Percentiles rank a stretch among this genome's conserved stretches.
Evolutionary conservation across 2,329 filamentous ascomycete genomes (phyloP).

Genomic region (Incumbomyces lentus): DNA sequence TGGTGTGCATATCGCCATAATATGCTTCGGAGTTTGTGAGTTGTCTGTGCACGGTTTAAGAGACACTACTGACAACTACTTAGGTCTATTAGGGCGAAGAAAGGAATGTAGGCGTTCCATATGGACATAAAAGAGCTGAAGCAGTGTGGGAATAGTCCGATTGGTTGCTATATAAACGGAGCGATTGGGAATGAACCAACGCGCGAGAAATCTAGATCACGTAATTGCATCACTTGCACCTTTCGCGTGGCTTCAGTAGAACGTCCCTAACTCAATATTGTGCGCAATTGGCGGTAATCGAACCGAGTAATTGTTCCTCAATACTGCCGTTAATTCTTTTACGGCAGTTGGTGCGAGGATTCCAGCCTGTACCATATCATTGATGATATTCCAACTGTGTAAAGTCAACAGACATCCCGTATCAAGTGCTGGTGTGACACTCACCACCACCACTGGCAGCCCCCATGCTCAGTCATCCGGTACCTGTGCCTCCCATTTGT

Average conservation of each 20-base stretch:
- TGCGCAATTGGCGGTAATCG: neutral
- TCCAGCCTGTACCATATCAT: neutral
- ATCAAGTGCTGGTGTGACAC: neutral
- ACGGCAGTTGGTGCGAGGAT: neutral
- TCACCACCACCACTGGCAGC: constrained; percentile 2
- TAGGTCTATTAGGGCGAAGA: no score
- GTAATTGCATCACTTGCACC: no score
- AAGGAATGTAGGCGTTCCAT: no score
- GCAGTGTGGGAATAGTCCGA: no score
- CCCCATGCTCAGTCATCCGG: neutral
- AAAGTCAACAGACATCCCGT: neutral
- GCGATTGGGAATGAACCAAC: no score
- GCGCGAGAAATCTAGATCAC: no score
- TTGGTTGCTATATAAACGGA: no score
- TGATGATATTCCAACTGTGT: constrained; percentile 1
- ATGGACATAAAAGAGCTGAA: no score
- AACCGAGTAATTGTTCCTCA: constrained; percentile 1
- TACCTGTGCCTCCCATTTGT: neutral
- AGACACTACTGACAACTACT: no score
- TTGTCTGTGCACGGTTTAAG: no score
- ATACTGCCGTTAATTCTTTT: neutral
- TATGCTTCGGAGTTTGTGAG: no score
- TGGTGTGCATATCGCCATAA: no score
- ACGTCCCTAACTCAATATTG: neutral
- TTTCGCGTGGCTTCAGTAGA: neutral